Base-by-base conservation (phyloP, 371 early-diverging fungal genomes). In the Chytridium lagenaria region DNA sequence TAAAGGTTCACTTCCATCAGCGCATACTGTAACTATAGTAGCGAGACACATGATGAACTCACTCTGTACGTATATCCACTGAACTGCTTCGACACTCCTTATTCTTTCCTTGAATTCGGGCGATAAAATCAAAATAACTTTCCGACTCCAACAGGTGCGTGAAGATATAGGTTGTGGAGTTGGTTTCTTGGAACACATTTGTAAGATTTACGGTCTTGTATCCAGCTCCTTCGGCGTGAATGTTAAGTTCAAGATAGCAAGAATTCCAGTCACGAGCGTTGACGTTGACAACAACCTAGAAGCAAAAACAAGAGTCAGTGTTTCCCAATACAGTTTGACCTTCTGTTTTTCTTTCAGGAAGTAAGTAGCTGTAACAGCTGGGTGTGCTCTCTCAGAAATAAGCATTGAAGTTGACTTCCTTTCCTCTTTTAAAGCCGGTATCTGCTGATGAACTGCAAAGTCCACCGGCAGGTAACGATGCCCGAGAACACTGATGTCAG, bases 191-290 rank as follows among this genome's bases (percentile, higher is more conserved):
- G 3, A 61, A 34, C 19, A 61, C 30, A 2, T 61, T 10, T 12
- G 61, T 61, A 2, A 61, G 26, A 36, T 61, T 61, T 15, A 61
- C 10, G 2, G 12, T 61, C 37, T 3, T 7, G 34, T 7, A 31
- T 36, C 61, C 61, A 37, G 34, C 7, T 23, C 61, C 61, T 34
- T 28, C 3, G 2, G 34, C 61, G 23, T 34, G 61, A 61, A 61
- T 61, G 37, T 61, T 23, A 5, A 61, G 36, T 37, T 61, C 61
- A 34, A 61, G 61, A 61, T 15, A 61, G 61, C 61, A 61, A 12
- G 55, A 5, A 61, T 36, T 28, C 61, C 61, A 61, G 2, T 28
- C 7, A 5, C 10, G 5, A 5, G 36, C 61, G 3, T 3, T 23
- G 23, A 34, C 37, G 30, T 61, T 34, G 34, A 61, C 23, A 5